Evolutionary conservation across 495 filamentous ascomycete genomes (phyloP).

Genomic region (Trichoderma reesei): DNA sequence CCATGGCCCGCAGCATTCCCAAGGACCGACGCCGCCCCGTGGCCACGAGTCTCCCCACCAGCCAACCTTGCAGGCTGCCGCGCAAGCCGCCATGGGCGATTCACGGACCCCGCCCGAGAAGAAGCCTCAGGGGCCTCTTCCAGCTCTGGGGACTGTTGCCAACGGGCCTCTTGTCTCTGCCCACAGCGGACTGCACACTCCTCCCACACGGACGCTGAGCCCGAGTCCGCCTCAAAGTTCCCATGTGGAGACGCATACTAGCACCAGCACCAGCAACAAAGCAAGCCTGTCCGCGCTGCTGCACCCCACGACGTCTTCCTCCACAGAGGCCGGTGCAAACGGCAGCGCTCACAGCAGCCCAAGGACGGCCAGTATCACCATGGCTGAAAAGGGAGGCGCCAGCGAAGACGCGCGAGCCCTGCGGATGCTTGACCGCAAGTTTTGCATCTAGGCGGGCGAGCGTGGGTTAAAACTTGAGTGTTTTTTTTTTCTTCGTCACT

Average conservation of each 20-base stretch:
- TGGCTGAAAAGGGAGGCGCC: not conserved
- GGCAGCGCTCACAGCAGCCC: conserved; percentile 29
- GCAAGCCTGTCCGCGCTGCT: conserved; percentile 28
- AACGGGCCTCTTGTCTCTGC: not conserved
- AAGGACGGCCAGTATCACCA: conserved; percentile 6
- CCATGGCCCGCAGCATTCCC: conserved; percentile 16
- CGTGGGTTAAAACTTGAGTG: not conserved
- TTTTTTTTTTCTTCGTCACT: not conserved
- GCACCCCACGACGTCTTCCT: conserved; percentile 22
- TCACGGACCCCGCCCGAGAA: conserved; percentile 19
- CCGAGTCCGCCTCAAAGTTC: conserved; percentile 25
- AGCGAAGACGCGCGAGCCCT: conserved; percentile 11
- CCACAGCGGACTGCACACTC: conserved; percentile 13
- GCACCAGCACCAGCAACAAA: conserved; percentile 22
- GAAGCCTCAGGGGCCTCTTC: conserved; percentile 24
- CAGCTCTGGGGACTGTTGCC: conserved; percentile 16
- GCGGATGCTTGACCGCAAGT: conserved; percentile 12
- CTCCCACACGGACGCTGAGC: conserved; percentile 22
- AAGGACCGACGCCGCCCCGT: conserved; percentile 13
- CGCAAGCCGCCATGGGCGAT: conserved; percentile 29
- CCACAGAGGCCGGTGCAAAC: conserved; percentile 26
- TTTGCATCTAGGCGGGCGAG: conserved; percentile 5
- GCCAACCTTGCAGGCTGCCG: conserved; percentile 26
- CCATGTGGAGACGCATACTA: conserved; percentile 17
- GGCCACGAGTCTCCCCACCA: conserved; percentile 26